Evolutionary conservation across 306 rosid species (phyloP).

Genomic region (Dryas octopetala): DNA sequence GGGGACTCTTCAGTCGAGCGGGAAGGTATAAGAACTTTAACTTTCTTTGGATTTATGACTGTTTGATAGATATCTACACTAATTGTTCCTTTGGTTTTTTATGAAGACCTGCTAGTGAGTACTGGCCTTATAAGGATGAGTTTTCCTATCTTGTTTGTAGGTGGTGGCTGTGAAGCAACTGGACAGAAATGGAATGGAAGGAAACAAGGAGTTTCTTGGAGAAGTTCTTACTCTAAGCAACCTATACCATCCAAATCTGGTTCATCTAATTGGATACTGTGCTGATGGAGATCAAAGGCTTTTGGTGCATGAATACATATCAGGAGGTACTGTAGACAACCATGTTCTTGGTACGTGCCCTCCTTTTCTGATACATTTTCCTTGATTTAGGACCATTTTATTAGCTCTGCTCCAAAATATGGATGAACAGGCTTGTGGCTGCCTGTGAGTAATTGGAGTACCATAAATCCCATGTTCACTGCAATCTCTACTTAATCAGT

Average conservation of each 20-base stretch:
- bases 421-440: too few species aligned
- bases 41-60: not conserved
- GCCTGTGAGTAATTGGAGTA: too few species aligned
- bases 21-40: slow-evolving; percentile 50
- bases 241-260: slow-evolving; percentile 69
- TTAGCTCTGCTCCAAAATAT: not conserved
- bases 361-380: not conserved
- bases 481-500: too few species aligned
- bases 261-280: slow-evolving; percentile 78
- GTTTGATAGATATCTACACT: too few species aligned
- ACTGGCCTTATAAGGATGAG: not conserved
- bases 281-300: slow-evolving; percentile 97
- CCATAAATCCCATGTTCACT: too few species aligned
- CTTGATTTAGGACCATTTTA: not conserved
- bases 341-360: slow-evolving; percentile 59
- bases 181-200: slow-evolving; percentile 74
- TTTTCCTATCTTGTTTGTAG: slow-evolving; percentile 30
- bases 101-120: not conserved
- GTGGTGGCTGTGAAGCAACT: slow-evolving; percentile 97
- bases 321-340: slow-evolving; percentile 57
- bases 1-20: slow-evolving; percentile 62
- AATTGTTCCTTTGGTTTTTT: not conserved
- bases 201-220: slow-evolving; percentile 65
- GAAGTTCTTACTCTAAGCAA: slow-evolving; percentile 68
- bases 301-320: slow-evolving; percentile 73